Evolutionary conservation across 208 protist species (phyloP).

Genomic region (Wallacemonas sp.): DNA sequence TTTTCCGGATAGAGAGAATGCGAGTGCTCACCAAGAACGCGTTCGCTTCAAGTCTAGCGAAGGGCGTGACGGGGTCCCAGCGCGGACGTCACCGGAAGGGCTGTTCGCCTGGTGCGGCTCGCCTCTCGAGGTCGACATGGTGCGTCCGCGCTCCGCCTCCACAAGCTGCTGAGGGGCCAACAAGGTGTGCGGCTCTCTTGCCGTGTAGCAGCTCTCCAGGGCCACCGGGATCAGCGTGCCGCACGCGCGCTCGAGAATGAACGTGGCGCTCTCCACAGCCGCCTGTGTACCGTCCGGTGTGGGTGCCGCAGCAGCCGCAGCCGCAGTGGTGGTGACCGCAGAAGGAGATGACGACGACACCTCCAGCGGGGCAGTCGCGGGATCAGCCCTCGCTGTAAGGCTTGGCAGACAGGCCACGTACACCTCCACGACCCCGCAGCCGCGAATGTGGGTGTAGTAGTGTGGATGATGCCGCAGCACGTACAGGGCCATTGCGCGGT

Average conservation of each 20-base stretch:
- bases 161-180: not conserved
- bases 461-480: constrained; percentile 73
- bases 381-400: too few relatives aligned
- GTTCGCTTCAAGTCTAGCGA: not conserved
- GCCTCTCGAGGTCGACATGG: too few relatives aligned
- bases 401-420: constrained; percentile 41
- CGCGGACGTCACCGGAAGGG: not conserved
- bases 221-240: constrained; percentile 35
- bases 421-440: constrained; percentile 65
- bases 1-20: not conserved
- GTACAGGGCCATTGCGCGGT: constrained; percentile 44
- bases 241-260: constrained; percentile 47
- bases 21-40: constrained; percentile 3
- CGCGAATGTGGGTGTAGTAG: constrained; percentile 52
- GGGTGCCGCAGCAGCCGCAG: not conserved
- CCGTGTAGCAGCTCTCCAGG: constrained; percentile 46
- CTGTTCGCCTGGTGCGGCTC: too few relatives aligned
- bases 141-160: constrained; percentile 8
- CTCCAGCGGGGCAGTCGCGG: too few relatives aligned
- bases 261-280: not conserved
- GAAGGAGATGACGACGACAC: too few relatives aligned
- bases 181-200: constrained; percentile 10
- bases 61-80: not conserved
- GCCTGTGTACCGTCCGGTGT: too few relatives aligned
- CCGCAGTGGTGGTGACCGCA: not conserved